A percentile compares a stretch with the other conserved stretches of the same genome.
Evolutionary conservation across 192 early-diverging fungal genomes (phyloP).

Genomic region (Umbelopsis vinacea): DNA sequence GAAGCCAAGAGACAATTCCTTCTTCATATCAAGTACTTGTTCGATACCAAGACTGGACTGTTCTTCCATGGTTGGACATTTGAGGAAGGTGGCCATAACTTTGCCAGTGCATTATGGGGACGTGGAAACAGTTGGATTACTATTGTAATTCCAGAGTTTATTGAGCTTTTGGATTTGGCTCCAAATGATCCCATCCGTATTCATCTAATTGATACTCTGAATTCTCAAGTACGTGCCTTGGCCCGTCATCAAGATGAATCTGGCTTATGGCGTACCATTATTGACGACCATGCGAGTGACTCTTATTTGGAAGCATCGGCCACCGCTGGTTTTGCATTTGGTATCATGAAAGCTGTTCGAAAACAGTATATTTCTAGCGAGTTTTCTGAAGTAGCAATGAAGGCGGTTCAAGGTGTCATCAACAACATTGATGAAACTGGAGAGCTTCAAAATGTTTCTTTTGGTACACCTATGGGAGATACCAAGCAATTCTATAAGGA

Average conservation of each 20-base stretch:
- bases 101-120: constrained; percentile 29
- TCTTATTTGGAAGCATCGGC: constrained; percentile 26
- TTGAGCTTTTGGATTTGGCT: constrained; percentile 24
- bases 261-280: constrained; percentile 26
- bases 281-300: constrained; percentile 13
- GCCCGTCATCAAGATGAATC: constrained; percentile 24
- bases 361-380: constrained; percentile 14
- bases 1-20: constrained; percentile 29
- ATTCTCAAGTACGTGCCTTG: constrained; percentile 19
- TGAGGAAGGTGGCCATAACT: constrained; percentile 23
- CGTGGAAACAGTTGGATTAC: constrained; percentile 34
- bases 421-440: constrained; percentile 25
- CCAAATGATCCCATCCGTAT: constrained; percentile 20
- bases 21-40: constrained; percentile 24
- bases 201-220: constrained; percentile 19
- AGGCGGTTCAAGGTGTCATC: constrained; percentile 22
- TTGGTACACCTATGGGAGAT: constrained; percentile 28
- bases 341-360: constrained; percentile 27
- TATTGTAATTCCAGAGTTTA: constrained; percentile 32
- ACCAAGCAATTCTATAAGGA: constrained; percentile 27
- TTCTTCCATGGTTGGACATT: constrained; percentile 32
- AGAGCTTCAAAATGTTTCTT: constrained; percentile 25
- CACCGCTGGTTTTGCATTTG: constrained; percentile 29
- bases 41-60: constrained; percentile 25
- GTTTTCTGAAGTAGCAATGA: background rate